Evolutionary conservation across 108 stramenopile genomes (phyloP), one percentile per base, ranked within the genome.

Genomic region (Craspedostauros australis): DNA sequence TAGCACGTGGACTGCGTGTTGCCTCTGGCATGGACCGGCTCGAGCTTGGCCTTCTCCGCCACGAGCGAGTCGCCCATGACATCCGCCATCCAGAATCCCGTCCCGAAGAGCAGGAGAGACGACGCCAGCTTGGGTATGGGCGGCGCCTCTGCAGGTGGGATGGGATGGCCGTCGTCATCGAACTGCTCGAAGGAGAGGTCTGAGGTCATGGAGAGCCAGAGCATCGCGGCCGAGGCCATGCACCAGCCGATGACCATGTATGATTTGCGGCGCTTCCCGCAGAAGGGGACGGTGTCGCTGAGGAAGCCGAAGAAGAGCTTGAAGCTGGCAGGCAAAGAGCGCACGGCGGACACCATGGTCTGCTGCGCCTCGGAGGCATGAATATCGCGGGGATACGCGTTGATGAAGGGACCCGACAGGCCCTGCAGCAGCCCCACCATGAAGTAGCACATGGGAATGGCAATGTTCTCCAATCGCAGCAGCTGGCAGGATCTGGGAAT

Each of bases 41-140:
- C 89, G 27, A 91, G 55, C 50, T 86, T 91, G 21, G 89, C 89
- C 52, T 86, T 91, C 70, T 91, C 89, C 0, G 89, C 89, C 12
- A 91, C 89, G 31, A 91, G 74, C 20, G 66, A 69, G 49, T 91
- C 89, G 6, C 74, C 89, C 84, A 91, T 91, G 33, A 91, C 89
- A 54, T 91, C 89, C 9, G 65, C 88, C 36, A 86, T 52, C 88
- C 88, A 90, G 58, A 90, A 90, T 9, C 88, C 88, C n/a, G 60
- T 72, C n/a, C 68, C 79, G 16, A 46, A 24, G 29, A 46, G 2
- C 19, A 41, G 20, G 21, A 21, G 40, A 21, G 19, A 6, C 4
- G 6, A 41, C 21, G 3, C n/a, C n/a, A n/a, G n/a, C n/a, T n/a
- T n/a, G n/a, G n/a, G n/a, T n/a, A n/a, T n/a, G n/a, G n/a, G n/a